phyloP scores from a whole-genome alignment of 805 yeast species.

The Saccharomyces paradoxus region DNA sequence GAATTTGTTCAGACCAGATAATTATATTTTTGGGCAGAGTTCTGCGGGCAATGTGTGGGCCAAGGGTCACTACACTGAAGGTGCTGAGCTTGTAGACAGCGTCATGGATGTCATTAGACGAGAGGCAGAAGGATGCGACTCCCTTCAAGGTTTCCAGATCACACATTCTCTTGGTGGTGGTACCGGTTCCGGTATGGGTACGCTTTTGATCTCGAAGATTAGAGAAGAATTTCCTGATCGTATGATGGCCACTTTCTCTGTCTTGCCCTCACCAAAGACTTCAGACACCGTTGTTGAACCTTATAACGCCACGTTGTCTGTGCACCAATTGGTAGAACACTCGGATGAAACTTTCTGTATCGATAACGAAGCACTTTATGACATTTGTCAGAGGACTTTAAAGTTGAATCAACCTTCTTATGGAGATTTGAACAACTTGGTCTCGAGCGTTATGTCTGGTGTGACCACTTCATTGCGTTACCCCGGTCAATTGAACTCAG shows the following conservation, averaged over 20 bases:
- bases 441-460: constrained; percentile 90
- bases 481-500: constrained; percentile 93
- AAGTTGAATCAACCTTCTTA: constrained; percentile 74
- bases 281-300: constrained; percentile 94
- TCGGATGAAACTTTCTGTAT: constrained; percentile 92
- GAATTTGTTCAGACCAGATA: constrained; percentile 84
- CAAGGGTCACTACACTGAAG: constrained; percentile 93
- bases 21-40: constrained; percentile 79
- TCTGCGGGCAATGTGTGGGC: constrained; percentile 98
- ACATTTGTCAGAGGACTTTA: constrained; percentile 79
- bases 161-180: constrained; percentile 82
- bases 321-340: constrained; percentile 84
- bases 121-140: constrained; percentile 89
- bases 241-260: constrained; percentile 94
- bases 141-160: constrained; percentile 91
- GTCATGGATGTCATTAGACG: constrained; percentile 86
- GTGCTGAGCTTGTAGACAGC: constrained; percentile 86
- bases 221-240: constrained; percentile 92
- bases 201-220: constrained; percentile 72
- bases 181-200: constrained; percentile 96
- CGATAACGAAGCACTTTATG: constrained; percentile 88
- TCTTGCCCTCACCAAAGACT: constrained; percentile 83
- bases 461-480: constrained; percentile 88
- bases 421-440: constrained; percentile 70
- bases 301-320: constrained; percentile 83